Evolutionary conservation across 805 yeast genomes (phyloP), one percentile per base, ranked within the genome.

Genomic region (Grigorovia humatica): DNA sequence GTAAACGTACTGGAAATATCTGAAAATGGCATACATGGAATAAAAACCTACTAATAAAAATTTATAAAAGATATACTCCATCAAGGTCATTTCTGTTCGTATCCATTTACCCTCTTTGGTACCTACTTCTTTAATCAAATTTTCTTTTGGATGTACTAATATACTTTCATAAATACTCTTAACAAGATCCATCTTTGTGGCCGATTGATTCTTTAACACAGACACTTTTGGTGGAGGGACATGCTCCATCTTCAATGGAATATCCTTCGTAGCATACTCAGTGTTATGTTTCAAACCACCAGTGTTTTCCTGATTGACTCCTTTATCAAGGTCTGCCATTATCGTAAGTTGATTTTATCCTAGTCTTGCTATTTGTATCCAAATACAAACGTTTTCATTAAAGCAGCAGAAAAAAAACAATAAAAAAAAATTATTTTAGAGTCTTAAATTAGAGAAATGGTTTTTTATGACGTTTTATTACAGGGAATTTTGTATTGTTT

Each of bases 11-110:
- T 81, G 79, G 53, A 70, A 59, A 49, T 78, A 74, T 52, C 87
- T 74, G 56, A 72, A 72, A 30, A 80, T 64, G 11, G 88, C 80
- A 63, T 80, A 79, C 35, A 78, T 40, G 47, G 82, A 70, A 59
- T 79, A 84, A 13, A 84, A 56, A 19, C 73, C 54, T 40, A 84
- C 69, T 48, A 85, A 68, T 2, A 81, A 57, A 9, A 73, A 56
- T 57, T 80, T 82, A 61, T 72, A 77, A 30, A 77, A 52, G 54
- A 61, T 19, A 51, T 55, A 61, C 29, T 63, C 58, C 2, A 62
- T 45, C 38, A 57, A 58, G 35, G 57, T 54, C 46, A 55, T 53
- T 2, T 51, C 48, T 20, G 52, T 55, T 9, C 54, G 51, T 56
- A 55, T 52, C 59, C 60, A 52, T 35, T 51, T 48, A 13, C 52